A percentile compares a stretch with the other conserved stretches of the same genome.
phyloP scores from a whole-genome alignment of 2,329 filamentous ascomycete genomes.

The Ophiostoma quercus region DNA sequence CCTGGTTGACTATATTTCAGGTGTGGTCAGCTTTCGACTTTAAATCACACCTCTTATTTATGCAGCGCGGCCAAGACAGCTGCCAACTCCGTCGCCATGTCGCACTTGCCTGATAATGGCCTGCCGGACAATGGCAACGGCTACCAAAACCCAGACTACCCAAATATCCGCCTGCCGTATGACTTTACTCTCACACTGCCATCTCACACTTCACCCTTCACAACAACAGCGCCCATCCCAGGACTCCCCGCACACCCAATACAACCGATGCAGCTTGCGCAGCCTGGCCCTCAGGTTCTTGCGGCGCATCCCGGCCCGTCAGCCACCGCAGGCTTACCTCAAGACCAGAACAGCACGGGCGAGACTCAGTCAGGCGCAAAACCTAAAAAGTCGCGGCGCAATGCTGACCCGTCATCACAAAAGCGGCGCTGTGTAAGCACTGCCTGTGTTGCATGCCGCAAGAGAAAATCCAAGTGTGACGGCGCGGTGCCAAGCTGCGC shows the following conservation, averaged over 20 bases:
- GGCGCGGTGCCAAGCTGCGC: conserved; percentile 87
- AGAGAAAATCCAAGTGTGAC: conserved; percentile 83
- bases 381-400: conserved; percentile 47
- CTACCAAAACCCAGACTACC: not conserved
- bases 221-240: not conserved
- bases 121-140: not conserved
- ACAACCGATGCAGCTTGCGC: not conserved
- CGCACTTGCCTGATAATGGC: conserved; percentile 8
- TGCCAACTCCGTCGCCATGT: conserved; percentile 10
- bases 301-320: not conserved
- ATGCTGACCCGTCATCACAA: conserved; percentile 44
- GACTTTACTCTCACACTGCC: conserved; percentile 3
- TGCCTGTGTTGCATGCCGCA: conserved; percentile 75
- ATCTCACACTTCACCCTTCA: not conserved
- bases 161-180: not conserved
- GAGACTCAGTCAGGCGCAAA: conserved; percentile 30
- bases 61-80: not conserved
- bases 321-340: not conserved
- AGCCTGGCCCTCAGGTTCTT: not conserved
- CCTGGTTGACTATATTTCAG: not conserved
- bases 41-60: not conserved
- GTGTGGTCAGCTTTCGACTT: not conserved
- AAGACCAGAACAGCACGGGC: not conserved
- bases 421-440: conserved; percentile 78
- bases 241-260: not conserved